Conservation (phyloP, 1,139 yeast species). For the Suhomyces anneliseae region DNA sequence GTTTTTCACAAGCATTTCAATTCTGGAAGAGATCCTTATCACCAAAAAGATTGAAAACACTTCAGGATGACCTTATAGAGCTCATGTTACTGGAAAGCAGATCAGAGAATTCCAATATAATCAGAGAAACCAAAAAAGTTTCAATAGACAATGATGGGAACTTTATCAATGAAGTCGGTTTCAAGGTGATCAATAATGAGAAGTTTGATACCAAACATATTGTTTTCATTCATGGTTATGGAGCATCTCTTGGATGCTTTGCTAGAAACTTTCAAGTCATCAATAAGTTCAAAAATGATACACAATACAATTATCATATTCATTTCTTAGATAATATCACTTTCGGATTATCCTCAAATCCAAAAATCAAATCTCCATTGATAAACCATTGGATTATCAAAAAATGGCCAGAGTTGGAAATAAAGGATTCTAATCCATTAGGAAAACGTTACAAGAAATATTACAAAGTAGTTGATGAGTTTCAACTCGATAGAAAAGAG, state of each 20-base stretch:
- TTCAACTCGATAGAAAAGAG: conserved; percentile 27
- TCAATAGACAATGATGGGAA: conserved; percentile 30
- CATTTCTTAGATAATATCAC: conserved; percentile 85
- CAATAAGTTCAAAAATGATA: conserved; percentile 35
- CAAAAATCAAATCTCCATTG: conserved; percentile 48
- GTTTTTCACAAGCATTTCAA: conserved; percentile 1
- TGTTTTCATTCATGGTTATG: conserved; percentile 87
- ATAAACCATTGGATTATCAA: conserved; percentile 34
- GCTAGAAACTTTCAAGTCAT: conserved; percentile 66
- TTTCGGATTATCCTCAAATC: conserved; percentile 77
- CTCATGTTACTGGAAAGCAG: conserved; percentile 31
- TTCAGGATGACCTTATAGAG: conserved; percentile 39
- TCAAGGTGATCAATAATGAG: conserved; percentile 21
- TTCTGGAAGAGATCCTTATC: conserved; percentile 35
- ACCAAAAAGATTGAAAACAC: conserved; percentile 24
- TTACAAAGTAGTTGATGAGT: conserved; percentile 42
- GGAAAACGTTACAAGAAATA: conserved; percentile 40
- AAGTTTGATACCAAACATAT: conserved; percentile 33
- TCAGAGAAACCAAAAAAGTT: conserved; percentile 21
- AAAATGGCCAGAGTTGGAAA: conserved; percentile 28
- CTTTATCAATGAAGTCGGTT: conserved; percentile 34
- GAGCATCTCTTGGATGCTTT: conserved; percentile 84
- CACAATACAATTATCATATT: conserved; percentile 47
- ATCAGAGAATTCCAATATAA: conserved; percentile 25
- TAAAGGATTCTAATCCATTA: conserved; percentile 33